A percentile compares a stretch with the other conserved stretches of the same genome.
These are phyloP conservation scores for Ogataea populi-albae DNA, from an alignment of 805 yeast species.

Conservation along the genomic window DNA sequence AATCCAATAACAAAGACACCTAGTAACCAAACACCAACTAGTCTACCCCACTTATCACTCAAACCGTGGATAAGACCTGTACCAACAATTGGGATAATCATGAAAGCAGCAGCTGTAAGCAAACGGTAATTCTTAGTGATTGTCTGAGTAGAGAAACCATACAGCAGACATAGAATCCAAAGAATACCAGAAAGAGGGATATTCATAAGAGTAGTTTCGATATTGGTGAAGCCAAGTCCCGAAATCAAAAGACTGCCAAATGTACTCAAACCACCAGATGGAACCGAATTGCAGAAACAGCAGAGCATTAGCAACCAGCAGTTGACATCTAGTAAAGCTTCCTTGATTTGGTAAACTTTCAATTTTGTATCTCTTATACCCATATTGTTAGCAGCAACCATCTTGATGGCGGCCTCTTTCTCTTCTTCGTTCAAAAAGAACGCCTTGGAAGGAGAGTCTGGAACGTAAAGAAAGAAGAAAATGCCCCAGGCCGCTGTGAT, in stretches of 20 bases:
- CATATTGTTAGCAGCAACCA: constrained; percentile 38
- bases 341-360: constrained; percentile 40
- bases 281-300: constrained; percentile 41
- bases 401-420: constrained; percentile 21
- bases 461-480: constrained; percentile 29
- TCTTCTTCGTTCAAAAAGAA: constrained; percentile 42
- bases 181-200: constrained; percentile 35
- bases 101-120: constrained; percentile 14
- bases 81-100: constrained; percentile 16
- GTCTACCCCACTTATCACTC: constrained; percentile 19
- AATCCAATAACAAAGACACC: constrained; percentile 16
- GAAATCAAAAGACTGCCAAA: constrained; percentile 43
- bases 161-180: constrained; percentile 12
- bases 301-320: constrained; percentile 28
- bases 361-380: constrained; percentile 40
- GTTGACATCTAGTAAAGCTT: constrained; percentile 39
- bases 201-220: constrained; percentile 30
- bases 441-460: constrained; percentile 42
- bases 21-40: constrained; percentile 16
- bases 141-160: constrained; percentile 12
- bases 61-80: constrained; percentile 17
- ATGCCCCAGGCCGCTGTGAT: constrained; percentile 37
- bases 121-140: constrained; percentile 13
- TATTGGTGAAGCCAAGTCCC: constrained; percentile 30
- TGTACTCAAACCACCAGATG: constrained; percentile 53